Percentiles rank a stretch among this genome's conserved stretches.
Conservation (phyloP, 768 basidiomycete genomes). For the Rhodotorula kratochvilovae region DNA sequence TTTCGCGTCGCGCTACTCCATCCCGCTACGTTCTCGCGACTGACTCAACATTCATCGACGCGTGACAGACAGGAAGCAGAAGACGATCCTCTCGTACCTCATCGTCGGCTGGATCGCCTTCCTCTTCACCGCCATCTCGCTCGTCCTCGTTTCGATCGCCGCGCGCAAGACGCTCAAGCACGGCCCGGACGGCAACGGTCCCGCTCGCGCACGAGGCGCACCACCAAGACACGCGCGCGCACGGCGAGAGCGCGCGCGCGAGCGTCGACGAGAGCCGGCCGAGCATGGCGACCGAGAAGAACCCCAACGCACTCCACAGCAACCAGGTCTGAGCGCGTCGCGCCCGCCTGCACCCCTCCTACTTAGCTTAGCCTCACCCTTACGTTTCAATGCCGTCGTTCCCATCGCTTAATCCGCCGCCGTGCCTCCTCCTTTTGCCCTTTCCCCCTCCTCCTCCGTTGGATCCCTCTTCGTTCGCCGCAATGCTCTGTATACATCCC, state of each 20-base stretch:
- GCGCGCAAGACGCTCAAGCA: slow-evolving; percentile 36
- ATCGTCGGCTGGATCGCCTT: slow-evolving; percentile 32
- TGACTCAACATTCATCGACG: too few species aligned
- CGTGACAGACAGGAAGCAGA: neutral
- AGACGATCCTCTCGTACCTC: slow-evolving; percentile 1
- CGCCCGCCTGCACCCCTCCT: too few species aligned
- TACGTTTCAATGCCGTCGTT: too few species aligned
- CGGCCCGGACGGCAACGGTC: slow-evolving; percentile 11
- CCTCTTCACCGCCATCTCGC: slow-evolving; percentile 23
- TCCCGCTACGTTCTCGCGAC: too few species aligned
- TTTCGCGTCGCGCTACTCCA: too few species aligned
- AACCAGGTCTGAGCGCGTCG: neutral
- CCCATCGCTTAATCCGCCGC: neutral
- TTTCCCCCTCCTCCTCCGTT: too few species aligned
- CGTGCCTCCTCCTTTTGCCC: too few species aligned
- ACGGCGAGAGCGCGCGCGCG: too few species aligned
- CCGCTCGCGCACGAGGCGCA: neutral
- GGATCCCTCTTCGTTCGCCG: too few species aligned
- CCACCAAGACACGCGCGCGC: neutral
- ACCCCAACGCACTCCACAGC: too few species aligned
- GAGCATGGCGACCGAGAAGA: neutral
- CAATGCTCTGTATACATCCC: too few species aligned
- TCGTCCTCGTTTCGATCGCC: slow-evolving; percentile 30
- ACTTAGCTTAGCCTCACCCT: too few species aligned
- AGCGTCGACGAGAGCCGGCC: neutral